phyloP scores from a whole-genome alignment of 495 filamentous ascomycete species.

The Lophiotrema nucula region DNA sequence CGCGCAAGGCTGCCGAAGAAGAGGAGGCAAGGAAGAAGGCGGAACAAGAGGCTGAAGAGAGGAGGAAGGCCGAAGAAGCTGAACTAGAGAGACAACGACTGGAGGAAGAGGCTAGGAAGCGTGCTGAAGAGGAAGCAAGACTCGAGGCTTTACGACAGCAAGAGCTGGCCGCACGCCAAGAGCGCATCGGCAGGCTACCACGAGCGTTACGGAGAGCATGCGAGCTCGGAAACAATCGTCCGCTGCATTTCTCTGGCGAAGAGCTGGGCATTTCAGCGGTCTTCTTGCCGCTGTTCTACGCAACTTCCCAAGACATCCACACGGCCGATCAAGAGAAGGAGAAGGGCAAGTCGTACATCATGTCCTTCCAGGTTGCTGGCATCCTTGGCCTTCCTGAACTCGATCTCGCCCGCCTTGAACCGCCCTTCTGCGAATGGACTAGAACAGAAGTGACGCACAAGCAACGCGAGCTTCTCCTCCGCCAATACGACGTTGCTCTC shows the following conservation, averaged over 20 bases:
- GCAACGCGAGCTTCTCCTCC: conserved; percentile 29
- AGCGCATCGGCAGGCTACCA: conserved; percentile 32
- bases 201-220: conserved; percentile 28
- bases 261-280: conserved; percentile 34
- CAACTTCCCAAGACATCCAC: conserved; percentile 24
- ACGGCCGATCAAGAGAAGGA: background rate
- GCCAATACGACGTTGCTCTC: conserved; percentile 29
- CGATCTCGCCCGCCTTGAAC: conserved; percentile 24
- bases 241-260: conserved; percentile 29
- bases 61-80: conserved; percentile 24
- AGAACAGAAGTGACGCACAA: conserved; percentile 14
- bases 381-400: conserved; percentile 39
- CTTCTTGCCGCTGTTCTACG: conserved; percentile 35
- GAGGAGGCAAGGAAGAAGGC: conserved; percentile 26
- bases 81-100: conserved; percentile 24
- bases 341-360: conserved; percentile 28
- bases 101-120: conserved; percentile 22
- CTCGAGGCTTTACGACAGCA: conserved; percentile 13
- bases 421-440: conserved; percentile 27
- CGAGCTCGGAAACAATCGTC: conserved; percentile 27
- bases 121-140: conserved; percentile 31
- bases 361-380: conserved; percentile 39
- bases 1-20: conserved; percentile 29
- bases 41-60: conserved; percentile 25
- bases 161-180: conserved; percentile 28